Percentiles rank a stretch among this genome's conserved stretches.
Conservation (phyloP, 2,329 filamentous ascomycete species). For the Aaosphaeria arxii region DNA sequence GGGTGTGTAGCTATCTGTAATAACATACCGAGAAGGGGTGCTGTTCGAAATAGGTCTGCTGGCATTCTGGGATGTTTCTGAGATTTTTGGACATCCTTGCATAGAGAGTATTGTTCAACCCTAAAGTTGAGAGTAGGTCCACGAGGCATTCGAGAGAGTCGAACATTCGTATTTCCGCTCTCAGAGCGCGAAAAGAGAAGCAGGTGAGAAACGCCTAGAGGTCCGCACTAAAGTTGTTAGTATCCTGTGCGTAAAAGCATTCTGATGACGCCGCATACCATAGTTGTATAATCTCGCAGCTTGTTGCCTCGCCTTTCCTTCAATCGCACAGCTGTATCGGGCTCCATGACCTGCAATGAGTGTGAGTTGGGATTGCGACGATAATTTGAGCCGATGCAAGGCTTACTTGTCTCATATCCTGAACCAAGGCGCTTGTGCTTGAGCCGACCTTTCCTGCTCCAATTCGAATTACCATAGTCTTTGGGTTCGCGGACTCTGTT, state of each 20-base stretch:
- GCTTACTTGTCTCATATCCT: conserved; percentile 68
- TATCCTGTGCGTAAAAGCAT: too few relatives aligned
- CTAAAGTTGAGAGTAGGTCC: conserved; percentile 93
- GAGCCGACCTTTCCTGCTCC: conserved; percentile 90
- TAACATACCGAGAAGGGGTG: conserved; percentile 72
- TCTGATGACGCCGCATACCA: conserved; percentile 45
- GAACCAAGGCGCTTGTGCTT: conserved; percentile 85
- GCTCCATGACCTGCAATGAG: conserved; percentile 73
- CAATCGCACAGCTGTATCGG: conserved; percentile 82
- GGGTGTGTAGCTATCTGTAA: too few relatives aligned
- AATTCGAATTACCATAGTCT: conserved; percentile 98
- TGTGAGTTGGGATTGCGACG: too few relatives aligned
- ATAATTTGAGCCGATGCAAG: too few relatives aligned
- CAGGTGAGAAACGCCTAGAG: conserved; percentile 87
- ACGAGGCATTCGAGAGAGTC: conserved; percentile 80
- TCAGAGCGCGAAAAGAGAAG: conserved; percentile 89
- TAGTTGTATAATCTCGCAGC: conserved; percentile 87
- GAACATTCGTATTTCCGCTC: conserved; percentile 87
- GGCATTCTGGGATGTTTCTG: conserved; percentile 80
- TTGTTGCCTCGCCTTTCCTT: conserved; percentile 88
- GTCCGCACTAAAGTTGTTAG: conserved; percentile 56
- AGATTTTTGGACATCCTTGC: conserved; percentile 82
- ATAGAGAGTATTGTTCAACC: conserved; percentile 90
- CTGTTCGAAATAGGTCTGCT: conserved; percentile 74
- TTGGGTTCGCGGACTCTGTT: conserved; percentile 64